Base-by-base conservation (phyloP, 208 protist genomes). In the Hexamita inflata region DNA sequence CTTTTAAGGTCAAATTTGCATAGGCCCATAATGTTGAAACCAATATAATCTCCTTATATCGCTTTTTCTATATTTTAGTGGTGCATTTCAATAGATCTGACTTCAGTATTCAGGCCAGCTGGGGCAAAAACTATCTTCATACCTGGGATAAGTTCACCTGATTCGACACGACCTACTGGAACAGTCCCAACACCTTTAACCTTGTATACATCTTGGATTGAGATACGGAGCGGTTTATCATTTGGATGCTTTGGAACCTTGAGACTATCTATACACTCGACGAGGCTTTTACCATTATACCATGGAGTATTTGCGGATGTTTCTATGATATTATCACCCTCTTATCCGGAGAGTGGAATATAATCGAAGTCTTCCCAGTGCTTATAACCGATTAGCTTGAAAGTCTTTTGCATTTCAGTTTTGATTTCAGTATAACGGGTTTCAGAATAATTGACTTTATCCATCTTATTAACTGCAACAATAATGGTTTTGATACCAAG, bases 131-230 rank as follows among this genome's bases (percentile, higher is more conserved):
- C 82, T 30, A 90, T 80, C 0, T 79, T 38, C 53, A 83, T 76
- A 60, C 75, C 80, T 65, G 84, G 85, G 60, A 80, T 83, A n/a
- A 89, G 45, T 49, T 86, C 66, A 77, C 88, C 61, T 15, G 82
- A 87, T 78, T 89, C 88, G 57, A 93, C 89, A 84, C 88, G 83
- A 82, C 83, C 94, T 83, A 86, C 94, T 77, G 79, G 92, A 76
- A 90, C 93, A 88, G 89, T 96, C 86, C 87, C 95, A 86, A 92
- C 83, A 82, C 89, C 89, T 41, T 80, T 81, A 74, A 95, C 94
- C 87, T 95, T 95, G 88, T 93, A 95, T 74, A 94, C 91, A 82
- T 95, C 92, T 84, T 92, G 88, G n/a, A 94, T 76, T 59, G 59
- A 88, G 80, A 76, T 85, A 84, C 93, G 88, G 34, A 96, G 85